phyloP scores from a whole-genome alignment of 73 alveolate species.

The Breviolum minutum region DNA sequence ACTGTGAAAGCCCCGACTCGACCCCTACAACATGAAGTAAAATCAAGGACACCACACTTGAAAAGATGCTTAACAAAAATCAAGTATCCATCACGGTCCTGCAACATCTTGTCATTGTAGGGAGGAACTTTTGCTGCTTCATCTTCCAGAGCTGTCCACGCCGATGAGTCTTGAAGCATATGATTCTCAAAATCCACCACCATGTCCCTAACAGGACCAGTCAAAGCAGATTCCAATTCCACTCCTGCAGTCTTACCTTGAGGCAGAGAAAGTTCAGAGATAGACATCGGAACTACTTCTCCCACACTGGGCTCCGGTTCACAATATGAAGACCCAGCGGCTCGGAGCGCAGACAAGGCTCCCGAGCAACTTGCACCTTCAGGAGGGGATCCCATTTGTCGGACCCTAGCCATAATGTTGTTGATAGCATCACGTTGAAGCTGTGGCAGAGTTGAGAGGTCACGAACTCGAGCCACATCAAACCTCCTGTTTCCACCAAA shows the following conservation, averaged over 20 bases:
- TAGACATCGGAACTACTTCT: constrained; percentile 13
- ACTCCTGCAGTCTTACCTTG: not conserved
- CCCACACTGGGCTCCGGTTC: constrained; percentile 2
- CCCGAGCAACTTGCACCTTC: not conserved
- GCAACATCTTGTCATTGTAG: not conserved
- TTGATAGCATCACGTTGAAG: not conserved
- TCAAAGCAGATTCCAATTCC: not conserved
- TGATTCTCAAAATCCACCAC: not conserved
- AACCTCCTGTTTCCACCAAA: not conserved
- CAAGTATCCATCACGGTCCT: not conserved
- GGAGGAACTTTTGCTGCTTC: not conserved
- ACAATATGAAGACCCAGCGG: not conserved
- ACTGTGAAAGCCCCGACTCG: constrained; percentile 23
- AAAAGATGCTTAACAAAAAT: not conserved
- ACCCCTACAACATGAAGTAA: not conserved
- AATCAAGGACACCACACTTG: not conserved
- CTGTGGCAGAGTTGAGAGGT: not conserved
- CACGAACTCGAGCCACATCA: not conserved
- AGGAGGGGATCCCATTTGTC: not conserved
- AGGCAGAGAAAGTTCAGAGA: not conserved
- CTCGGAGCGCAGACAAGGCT: constrained; percentile 69
- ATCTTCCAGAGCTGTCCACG: not conserved
- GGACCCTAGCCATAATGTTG: not conserved
- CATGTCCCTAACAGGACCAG: not conserved
- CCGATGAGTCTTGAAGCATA: not conserved